Evolutionary conservation across 169 alveolate genomes (phyloP).

Genomic region (Plasmodium fragile): DNA sequence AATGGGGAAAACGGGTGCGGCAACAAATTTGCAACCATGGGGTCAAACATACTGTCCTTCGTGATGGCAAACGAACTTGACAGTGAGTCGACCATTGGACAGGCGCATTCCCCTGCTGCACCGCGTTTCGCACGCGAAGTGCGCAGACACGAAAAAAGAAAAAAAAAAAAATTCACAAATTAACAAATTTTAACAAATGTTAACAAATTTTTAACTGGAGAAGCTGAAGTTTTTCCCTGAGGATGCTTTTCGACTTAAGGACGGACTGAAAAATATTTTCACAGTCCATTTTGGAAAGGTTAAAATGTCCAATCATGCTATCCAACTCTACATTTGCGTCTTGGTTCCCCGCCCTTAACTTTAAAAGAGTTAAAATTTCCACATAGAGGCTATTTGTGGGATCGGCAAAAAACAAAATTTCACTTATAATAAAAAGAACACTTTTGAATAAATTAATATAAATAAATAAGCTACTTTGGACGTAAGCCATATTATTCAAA

Average conservation of each 20-base stretch:
- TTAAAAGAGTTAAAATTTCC: constrained; percentile 61
- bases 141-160: constrained; percentile 1
- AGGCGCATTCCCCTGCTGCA: neutral
- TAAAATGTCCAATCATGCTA: constrained; percentile 3
- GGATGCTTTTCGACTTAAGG: constrained; percentile 46
- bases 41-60: neutral
- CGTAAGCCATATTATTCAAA: constrained; percentile 53
- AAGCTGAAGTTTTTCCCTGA: constrained; percentile 69
- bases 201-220: constrained; percentile 62
- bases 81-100: neutral
- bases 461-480: constrained; percentile 53
- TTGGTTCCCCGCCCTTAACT: constrained; percentile 7
- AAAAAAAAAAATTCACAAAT: too few species aligned
- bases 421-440: constrained; percentile 68
- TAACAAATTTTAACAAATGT: too few species aligned
- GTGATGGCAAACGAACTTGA: neutral
- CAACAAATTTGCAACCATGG: neutral
- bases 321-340: constrained; percentile 45
- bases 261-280: constrained; percentile 62
- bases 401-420: constrained; percentile 48
- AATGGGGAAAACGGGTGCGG: neutral
- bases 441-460: constrained; percentile 72
- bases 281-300: constrained; percentile 52
- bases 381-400: constrained; percentile 59
- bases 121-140: neutral